Evolutionary conservation across 495 filamentous ascomycete species (phyloP).

Genomic region (Monascus purpureus): DNA sequence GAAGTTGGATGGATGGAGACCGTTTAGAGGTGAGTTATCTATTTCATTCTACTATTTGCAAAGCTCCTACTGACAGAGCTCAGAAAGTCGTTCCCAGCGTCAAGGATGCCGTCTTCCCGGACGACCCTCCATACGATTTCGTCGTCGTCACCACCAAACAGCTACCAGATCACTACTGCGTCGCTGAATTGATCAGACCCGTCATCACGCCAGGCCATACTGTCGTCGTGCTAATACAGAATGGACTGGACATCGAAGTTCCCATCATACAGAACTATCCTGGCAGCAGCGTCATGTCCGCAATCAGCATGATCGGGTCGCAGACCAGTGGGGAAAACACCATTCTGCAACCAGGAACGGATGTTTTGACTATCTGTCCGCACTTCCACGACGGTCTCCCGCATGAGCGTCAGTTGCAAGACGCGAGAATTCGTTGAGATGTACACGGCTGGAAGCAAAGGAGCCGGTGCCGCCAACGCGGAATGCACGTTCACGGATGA

Average conservation of each 20-base stretch:
- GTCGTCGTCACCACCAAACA: conserved; percentile 34
- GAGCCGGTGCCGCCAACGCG: too few species aligned
- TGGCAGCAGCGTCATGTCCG: conserved; percentile 34
- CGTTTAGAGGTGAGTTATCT: too few species aligned
- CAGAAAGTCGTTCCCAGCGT: too few species aligned
- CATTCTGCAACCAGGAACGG: too few species aligned
- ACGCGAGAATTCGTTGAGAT: conserved; percentile 14
- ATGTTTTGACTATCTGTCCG: too few species aligned
- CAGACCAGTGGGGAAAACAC: too few species aligned
- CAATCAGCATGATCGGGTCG: conserved; percentile 38
- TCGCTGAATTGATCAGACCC: conserved; percentile 31
- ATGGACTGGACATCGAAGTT: conserved; percentile 49
- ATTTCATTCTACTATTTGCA: too few species aligned
- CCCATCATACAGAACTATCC: conserved; percentile 38
- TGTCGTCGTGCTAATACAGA: conserved; percentile 44
- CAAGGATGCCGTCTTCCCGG: too few species aligned
- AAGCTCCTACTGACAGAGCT: too few species aligned
- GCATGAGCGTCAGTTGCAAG: neutral
- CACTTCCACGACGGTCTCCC: conserved; percentile 19
- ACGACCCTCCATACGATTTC: conserved; percentile 33
- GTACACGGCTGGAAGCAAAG: too few species aligned
- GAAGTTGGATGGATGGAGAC: too few species aligned
- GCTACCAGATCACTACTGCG: conserved; percentile 17
- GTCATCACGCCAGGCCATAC: conserved; percentile 35
- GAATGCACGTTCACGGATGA: too few species aligned